Conservation (phyloP, 345 rosid genomes). For the Euphorbia peplus region DNA sequence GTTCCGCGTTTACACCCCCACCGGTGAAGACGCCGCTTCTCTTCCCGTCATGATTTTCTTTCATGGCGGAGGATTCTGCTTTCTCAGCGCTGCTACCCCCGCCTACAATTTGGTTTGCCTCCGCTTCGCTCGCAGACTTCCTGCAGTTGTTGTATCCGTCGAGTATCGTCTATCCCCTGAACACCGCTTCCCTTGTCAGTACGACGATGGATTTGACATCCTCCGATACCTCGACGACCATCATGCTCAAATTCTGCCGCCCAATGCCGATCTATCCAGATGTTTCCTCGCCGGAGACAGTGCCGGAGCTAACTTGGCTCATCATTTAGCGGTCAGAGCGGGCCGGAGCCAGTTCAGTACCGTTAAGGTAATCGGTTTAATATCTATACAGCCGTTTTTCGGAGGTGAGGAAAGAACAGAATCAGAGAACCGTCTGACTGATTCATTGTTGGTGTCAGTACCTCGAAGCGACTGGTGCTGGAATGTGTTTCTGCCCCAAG, state of each 20-base stretch:
- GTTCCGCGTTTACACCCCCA: slow-evolving; percentile 65
- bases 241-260: slow-evolving; percentile 31
- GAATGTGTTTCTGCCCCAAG: slow-evolving; percentile 20
- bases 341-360: slow-evolving; percentile 21
- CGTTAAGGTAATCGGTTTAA: slow-evolving; percentile 41
- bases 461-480: slow-evolving; percentile 22
- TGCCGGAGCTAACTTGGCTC: slow-evolving; percentile 78
- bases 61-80: slow-evolving; percentile 85
- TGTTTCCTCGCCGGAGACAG: slow-evolving; percentile 78
- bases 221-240: slow-evolving; percentile 49
- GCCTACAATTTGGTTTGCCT: slow-evolving; percentile 64
- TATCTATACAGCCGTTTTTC: slow-evolving; percentile 74
- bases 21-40: background rate
- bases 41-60: slow-evolving; percentile 73
- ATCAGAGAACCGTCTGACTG: slow-evolving; percentile 49
- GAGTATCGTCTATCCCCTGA: slow-evolving; percentile 80
- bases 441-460: slow-evolving; percentile 38
- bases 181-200: slow-evolving; percentile 64
- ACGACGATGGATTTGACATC: slow-evolving; percentile 73
- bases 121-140: slow-evolving; percentile 47
- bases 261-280: slow-evolving; percentile 49
- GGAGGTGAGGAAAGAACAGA: slow-evolving; percentile 78
- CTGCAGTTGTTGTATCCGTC: slow-evolving; percentile 63
- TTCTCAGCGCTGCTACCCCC: slow-evolving; percentile 48
- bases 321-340: slow-evolving; percentile 55